Evolutionary conservation across 1,284 basidiomycete species (phyloP), one percentile per base, ranked within the genome.

Genomic region (Trichosporon inkin): DNA sequence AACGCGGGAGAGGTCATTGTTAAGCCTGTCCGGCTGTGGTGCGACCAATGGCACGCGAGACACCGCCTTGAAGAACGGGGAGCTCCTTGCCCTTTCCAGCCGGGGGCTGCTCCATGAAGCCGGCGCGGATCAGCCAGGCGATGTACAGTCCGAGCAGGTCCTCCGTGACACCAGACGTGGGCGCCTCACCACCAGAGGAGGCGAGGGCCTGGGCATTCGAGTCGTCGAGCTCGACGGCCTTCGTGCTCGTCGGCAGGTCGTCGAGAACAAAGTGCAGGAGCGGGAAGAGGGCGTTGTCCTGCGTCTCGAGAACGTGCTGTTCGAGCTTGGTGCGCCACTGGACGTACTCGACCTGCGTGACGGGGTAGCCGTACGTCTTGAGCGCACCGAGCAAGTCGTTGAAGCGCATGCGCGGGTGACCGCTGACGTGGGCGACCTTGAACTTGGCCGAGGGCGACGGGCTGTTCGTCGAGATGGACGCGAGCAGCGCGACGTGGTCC

Each of bases 231-330:
- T 91, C 89, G 2, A 96, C 90, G 2, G 92, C 87, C 80, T 96
- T 97, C 54, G 95, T 99, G 73, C 88, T 91, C 20, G 94, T 96
- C 3, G 96, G 96, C 40, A 99, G 82, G 77, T 99, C 96, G 75
- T 98, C 95, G 19, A 99, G 81, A 19, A 98, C 96, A 71, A 97
- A 98, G 79, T 99, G 94, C 22, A 99, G 83, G 11, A 99, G 81
- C 3, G 96, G 96, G 85, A 97, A 99, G 41, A 99, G 82, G 2
- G 96, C 96, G 68, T 99, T 99, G 78, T 97, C 93, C 79, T 94
- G 88, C 19, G 84, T 85, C 65, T 91, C 87, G 81, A 98, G 86
- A 52, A 97, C 94, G 76, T 98, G 94, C 70, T 90, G 88, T 78
- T 99, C 96, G 60, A 99, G 85, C 74, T 86, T 86, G 28, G 88